A percentile compares a stretch with the other conserved stretches of the same genome.
phyloP scores from a whole-genome alignment of 129 eudicot genomes.

The Pulicaria dysenterica region DNA sequence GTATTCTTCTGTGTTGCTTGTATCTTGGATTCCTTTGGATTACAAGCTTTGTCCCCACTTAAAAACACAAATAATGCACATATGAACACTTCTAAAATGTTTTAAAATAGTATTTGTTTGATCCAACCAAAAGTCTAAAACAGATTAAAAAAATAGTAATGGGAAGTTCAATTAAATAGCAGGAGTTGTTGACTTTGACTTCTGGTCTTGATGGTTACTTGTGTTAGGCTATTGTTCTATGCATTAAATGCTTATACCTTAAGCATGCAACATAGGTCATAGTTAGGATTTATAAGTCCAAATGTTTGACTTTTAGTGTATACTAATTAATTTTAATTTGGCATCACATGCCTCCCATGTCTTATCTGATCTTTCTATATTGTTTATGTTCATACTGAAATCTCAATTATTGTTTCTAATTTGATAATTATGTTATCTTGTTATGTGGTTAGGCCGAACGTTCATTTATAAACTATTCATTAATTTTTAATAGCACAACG shows the following conservation, averaged over 20 bases:
- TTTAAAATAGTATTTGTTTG: slow-evolving; percentile 15
- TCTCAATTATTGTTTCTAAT: slow-evolving; percentile 20
- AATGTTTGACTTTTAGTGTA: slow-evolving; percentile 27
- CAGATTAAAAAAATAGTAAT: slow-evolving; percentile 12
- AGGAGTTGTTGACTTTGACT: slow-evolving; percentile 38
- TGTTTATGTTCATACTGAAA: slow-evolving; percentile 28
- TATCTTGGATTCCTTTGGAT: slow-evolving; percentile 43
- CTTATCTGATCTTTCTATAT: slow-evolving; percentile 16
- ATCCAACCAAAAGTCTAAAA: slow-evolving; percentile 26
- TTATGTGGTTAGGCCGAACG: background rate
- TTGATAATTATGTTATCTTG: slow-evolving; percentile 22
- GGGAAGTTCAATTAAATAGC: slow-evolving; percentile 11
- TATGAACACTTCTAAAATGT: slow-evolving; percentile 16
- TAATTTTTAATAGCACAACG: no score
- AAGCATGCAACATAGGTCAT: slow-evolving; percentile 14
- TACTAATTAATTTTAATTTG: slow-evolving; percentile 18
- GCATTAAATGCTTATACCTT: slow-evolving; percentile 19
- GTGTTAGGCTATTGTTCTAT: slow-evolving; percentile 11
- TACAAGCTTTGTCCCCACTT: slow-evolving; percentile 33
- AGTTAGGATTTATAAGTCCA: slow-evolving; percentile 17
- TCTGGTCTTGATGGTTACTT: slow-evolving; percentile 9
- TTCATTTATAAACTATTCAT: no score
- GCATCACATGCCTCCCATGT: slow-evolving; percentile 22
- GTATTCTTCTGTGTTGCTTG: slow-evolving; percentile 35
- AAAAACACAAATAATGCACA: slow-evolving; percentile 32